Evolutionary conservation across 768 basidiomycete genomes (phyloP).

Genomic region (Boletellus ananiceps): DNA sequence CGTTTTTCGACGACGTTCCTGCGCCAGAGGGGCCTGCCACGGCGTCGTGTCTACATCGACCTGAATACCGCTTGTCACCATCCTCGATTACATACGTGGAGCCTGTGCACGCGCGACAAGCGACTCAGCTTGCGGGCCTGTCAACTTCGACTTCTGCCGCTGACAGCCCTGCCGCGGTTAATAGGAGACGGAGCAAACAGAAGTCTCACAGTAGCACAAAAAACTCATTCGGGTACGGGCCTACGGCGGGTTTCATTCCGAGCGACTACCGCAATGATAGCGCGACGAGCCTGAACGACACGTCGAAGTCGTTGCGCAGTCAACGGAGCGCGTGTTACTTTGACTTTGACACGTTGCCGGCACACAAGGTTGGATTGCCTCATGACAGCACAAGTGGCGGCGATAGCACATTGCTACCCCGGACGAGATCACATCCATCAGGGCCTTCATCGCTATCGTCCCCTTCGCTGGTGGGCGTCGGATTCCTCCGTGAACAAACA

Average conservation of each 20-base stretch:
- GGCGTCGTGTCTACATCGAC: constrained; percentile 33
- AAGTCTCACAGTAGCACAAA: background rate
- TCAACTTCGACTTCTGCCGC: background rate
- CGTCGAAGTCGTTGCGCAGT: constrained; percentile 9
- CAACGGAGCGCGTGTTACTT: constrained; percentile 19
- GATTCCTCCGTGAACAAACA: constrained; percentile 16
- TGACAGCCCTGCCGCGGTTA: background rate
- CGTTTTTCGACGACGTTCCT: constrained; percentile 41
- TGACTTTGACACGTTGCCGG: constrained; percentile 28
- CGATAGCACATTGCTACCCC: background rate
- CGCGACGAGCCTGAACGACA: constrained; percentile 7
- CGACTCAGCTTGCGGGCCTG: background rate
- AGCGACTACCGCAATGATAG: constrained; percentile 8
- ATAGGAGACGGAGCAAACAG: constrained; percentile 3
- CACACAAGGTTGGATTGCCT: background rate
- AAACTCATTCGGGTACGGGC: constrained; percentile 15
- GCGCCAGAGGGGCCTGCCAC: constrained; percentile 44
- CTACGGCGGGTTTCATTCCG: constrained; percentile 29
- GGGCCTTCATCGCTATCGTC: background rate
- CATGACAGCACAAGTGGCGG: background rate
- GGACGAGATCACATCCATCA: background rate
- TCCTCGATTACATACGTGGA: constrained; percentile 19
- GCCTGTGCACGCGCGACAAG: constrained; percentile 13
- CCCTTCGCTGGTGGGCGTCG: constrained; percentile 1
- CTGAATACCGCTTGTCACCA: constrained; percentile 21